phyloP scores from a whole-genome alignment of 1,284 basidiomycete genomes.

The Psilocybe mexicana region DNA sequence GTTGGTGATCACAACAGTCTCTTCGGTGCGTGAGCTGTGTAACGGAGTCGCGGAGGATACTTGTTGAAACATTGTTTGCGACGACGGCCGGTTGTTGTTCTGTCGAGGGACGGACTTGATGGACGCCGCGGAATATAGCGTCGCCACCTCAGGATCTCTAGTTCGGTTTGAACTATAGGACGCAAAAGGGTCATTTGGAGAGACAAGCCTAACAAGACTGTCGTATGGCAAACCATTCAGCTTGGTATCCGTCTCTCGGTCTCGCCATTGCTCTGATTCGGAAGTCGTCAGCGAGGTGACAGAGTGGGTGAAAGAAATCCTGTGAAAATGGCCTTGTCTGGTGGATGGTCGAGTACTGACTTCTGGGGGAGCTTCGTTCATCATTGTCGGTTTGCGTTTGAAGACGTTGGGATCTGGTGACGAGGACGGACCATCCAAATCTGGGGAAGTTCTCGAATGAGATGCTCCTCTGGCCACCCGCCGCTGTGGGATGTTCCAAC shows the following conservation, averaged over 20 bases:
- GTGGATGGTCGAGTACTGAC: slow-evolving; percentile 30
- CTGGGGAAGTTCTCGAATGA: not conserved
- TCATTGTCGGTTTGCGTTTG: slow-evolving; percentile 13
- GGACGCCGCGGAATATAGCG: slow-evolving; percentile 79
- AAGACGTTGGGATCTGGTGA: slow-evolving; percentile 1
- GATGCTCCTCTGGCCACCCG: slow-evolving; percentile 38
- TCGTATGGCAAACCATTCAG: slow-evolving; percentile 75
- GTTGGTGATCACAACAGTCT: slow-evolving; percentile 39
- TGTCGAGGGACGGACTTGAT: slow-evolving; percentile 64
- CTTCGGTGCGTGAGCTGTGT: slow-evolving; percentile 37
- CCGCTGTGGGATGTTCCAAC: slow-evolving; percentile 72
- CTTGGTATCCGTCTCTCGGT: slow-evolving; percentile 40
- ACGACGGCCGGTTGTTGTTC: slow-evolving; percentile 12
- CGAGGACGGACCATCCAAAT: slow-evolving; percentile 10
- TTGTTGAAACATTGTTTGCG: slow-evolving; percentile 22
- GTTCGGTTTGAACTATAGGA: slow-evolving; percentile 40
- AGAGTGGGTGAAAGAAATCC: slow-evolving; percentile 35
- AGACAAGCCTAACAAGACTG: slow-evolving; percentile 76
- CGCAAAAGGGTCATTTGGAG: slow-evolving; percentile 74
- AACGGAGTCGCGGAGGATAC: slow-evolving; percentile 15
- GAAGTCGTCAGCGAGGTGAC: slow-evolving; percentile 33
- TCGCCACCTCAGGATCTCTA: slow-evolving; percentile 77
- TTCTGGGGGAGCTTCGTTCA: slow-evolving; percentile 24
- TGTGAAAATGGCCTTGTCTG: slow-evolving; percentile 23
- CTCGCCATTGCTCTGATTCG: slow-evolving; percentile 33